A percentile compares a stretch with the other conserved stretches of the same genome.
Evolutionary conservation across 331 rosid species (phyloP).

Genomic region (Arachis monticola): DNA sequence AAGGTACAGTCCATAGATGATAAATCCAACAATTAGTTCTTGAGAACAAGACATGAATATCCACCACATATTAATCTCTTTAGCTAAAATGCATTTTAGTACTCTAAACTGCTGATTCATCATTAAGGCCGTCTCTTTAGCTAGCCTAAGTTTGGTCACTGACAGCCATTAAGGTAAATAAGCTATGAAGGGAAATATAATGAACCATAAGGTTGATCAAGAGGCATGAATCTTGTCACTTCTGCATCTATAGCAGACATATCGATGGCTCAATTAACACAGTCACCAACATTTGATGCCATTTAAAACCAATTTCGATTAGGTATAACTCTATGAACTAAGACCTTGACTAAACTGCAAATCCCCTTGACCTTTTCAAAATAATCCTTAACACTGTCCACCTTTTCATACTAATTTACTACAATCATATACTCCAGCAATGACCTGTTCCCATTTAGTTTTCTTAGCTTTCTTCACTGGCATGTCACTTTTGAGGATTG

Average conservation of each 20-base stretch:
- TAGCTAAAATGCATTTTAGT: background rate
- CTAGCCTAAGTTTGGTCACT: background rate
- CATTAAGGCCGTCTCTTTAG: background rate
- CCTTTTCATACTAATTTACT: background rate
- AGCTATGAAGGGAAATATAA: background rate
- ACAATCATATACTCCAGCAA: background rate
- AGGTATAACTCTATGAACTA: background rate
- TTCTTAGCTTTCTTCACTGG: constrained; percentile 28
- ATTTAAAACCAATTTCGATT: constrained; percentile 14
- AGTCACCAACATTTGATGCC: constrained; percentile 6
- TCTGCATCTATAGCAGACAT: background rate
- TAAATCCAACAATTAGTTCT: too few species aligned
- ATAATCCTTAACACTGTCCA: background rate
- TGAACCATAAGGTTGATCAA: background rate
- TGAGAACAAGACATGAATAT: too few species aligned
- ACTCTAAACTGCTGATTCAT: background rate
- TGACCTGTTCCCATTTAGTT: constrained; percentile 6
- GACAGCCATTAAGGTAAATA: background rate
- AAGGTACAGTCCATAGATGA: too few species aligned
- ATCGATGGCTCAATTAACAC: background rate
- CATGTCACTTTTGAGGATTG: background rate
- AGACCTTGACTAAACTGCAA: background rate
- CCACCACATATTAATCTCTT: background rate
- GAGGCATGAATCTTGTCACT: background rate
- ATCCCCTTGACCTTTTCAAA: background rate